Evolutionary conservation across 352 stramenopile genomes (phyloP).

Genomic region (Phytophthora pluvialis): DNA sequence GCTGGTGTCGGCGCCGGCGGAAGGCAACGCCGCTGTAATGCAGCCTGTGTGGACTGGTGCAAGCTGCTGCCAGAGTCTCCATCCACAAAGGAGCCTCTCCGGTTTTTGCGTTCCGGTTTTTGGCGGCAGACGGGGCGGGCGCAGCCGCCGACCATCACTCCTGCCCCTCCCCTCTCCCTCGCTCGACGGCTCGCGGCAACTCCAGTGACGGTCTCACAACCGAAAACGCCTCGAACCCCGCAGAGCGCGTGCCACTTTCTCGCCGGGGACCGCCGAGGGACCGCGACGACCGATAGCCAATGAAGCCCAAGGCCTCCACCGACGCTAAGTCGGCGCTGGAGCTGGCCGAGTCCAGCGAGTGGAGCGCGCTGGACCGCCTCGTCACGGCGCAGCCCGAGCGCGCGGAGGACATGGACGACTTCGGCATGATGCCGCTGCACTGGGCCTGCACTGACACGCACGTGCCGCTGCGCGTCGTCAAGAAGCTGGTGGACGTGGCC

Average conservation of each 20-base stretch:
- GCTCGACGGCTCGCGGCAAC: constrained; percentile 13
- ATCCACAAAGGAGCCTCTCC: too few relatives aligned
- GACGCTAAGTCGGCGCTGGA: constrained; percentile 63
- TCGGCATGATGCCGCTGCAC: constrained; percentile 87
- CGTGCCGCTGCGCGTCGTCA: constrained; percentile 69
- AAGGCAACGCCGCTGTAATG: too few relatives aligned
- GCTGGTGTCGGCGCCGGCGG: constrained; percentile 9
- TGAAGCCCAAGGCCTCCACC: constrained; percentile 32
- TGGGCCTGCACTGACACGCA: constrained; percentile 82
- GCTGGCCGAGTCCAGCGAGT: constrained; percentile 76
- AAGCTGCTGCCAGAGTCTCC: constrained; percentile 4
- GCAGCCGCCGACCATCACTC: constrained; percentile 34
- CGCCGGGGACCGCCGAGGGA: not conserved
- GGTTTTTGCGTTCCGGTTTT: constrained; percentile 25
- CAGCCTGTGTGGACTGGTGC: not conserved
- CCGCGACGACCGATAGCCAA: constrained; percentile 1
- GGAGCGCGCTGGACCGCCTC: constrained; percentile 68
- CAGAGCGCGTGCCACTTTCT: constrained; percentile 1
- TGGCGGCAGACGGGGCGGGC: constrained; percentile 21
- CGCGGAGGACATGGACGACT: constrained; percentile 84
- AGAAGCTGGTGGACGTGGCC: constrained; percentile 70
- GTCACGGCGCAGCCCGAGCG: constrained; percentile 52
- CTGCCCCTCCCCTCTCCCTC: constrained; percentile 20
- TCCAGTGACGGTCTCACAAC: constrained; percentile 39
- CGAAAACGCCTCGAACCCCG: constrained; percentile 21